These are phyloP conservation scores for Xylaria hypoxylon DNA, from an alignment of 2,329 filamentous ascomycete species.

Conservation along the genomic window DNA sequence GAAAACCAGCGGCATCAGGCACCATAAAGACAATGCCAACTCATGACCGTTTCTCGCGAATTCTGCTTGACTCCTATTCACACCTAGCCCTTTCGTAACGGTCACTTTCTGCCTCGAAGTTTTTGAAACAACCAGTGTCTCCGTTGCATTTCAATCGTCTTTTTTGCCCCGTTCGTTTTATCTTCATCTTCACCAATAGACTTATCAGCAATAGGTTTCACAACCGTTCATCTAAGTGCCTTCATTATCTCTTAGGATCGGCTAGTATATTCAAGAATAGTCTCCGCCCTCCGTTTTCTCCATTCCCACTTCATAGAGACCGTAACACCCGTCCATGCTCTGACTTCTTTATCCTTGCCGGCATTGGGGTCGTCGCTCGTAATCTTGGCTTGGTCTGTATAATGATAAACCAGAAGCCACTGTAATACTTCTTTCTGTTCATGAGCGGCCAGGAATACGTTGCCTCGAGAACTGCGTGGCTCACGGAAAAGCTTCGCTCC, in stretches of 20 bases:
- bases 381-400: conserved; percentile 17
- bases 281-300: conserved; percentile 10
- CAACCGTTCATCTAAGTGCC: not conserved
- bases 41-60: too few relatives aligned
- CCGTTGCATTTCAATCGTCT: too few relatives aligned
- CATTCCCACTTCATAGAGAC: conserved; percentile 12
- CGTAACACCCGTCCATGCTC: conserved; percentile 4
- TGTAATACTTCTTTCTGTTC: conserved; percentile 3
- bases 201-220: too few relatives aligned
- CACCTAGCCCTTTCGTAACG: too few relatives aligned
- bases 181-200: too few relatives aligned
- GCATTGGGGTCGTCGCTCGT: not conserved
- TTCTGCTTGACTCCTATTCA: too few relatives aligned
- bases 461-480: too few relatives aligned
- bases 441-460: not conserved
- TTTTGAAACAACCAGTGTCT: too few relatives aligned
- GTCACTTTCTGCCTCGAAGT: too few relatives aligned
- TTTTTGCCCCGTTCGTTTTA: too few relatives aligned
- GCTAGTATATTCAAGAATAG: conserved; percentile 8
- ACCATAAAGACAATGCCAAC: too few relatives aligned
- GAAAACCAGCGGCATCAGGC: too few relatives aligned
- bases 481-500: not conserved
- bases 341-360: not conserved
- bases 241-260: conserved; percentile 6
- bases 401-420: conserved; percentile 8